phyloP scores from a whole-genome alignment of 768 basidiomycete species.

The Candolleomyces eurysporus region DNA sequence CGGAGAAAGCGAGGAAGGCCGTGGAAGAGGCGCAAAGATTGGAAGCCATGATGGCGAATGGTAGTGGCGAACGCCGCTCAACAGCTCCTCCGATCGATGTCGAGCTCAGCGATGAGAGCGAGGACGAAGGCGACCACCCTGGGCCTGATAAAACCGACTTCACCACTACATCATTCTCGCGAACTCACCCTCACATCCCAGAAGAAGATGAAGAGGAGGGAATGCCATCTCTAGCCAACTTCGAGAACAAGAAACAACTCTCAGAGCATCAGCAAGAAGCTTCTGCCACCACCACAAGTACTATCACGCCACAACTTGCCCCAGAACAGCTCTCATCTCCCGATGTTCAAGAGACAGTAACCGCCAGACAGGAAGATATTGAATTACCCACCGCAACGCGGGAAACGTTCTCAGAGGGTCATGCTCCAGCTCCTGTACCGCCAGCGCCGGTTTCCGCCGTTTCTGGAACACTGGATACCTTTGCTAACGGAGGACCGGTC shows the following conservation, averaged over 20 bases:
- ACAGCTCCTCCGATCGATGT: conserved; percentile 66
- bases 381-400: conserved; percentile 36
- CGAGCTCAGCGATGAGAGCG: conserved; percentile 80
- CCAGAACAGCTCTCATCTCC: not conserved
- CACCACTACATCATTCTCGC: conserved; percentile 33
- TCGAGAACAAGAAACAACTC: conserved; percentile 26
- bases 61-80: conserved; percentile 21
- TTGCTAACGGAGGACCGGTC: not conserved
- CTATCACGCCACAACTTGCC: not conserved
- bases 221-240: not conserved
- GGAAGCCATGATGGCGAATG: conserved; percentile 37
- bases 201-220: conserved; percentile 67
- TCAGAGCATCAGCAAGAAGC: conserved; percentile 16
- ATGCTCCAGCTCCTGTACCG: conserved; percentile 16
- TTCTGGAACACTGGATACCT: too few species aligned
- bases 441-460: not conserved
- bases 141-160: conserved; percentile 22
- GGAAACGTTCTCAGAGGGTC: conserved; percentile 21
- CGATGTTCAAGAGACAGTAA: not conserved
- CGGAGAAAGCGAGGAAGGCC: conserved; percentile 63
- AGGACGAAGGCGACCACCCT: conserved; percentile 48
- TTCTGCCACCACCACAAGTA: not conserved
- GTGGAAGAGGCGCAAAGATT: conserved; percentile 56
- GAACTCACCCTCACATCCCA: conserved; percentile 58
- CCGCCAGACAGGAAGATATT: conserved; percentile 23